Evolutionary conservation across 345 rosid species (phyloP), one percentile per base, ranked within the genome.

Genomic region (Eucalyptus sideroxylon): DNA sequence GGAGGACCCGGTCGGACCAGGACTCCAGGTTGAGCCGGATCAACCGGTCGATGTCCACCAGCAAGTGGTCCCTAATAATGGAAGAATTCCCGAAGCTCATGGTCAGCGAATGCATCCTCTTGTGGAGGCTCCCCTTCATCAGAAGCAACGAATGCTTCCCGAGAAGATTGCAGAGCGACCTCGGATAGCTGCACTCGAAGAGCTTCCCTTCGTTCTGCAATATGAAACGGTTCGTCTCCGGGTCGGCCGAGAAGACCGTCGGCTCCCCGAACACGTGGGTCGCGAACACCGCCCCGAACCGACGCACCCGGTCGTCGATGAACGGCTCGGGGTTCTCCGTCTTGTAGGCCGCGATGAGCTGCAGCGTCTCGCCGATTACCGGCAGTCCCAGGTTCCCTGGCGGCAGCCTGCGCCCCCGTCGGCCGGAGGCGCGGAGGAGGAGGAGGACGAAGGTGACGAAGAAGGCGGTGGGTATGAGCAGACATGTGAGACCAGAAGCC

Each of bases 271-370:
- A 97, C 19, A 98, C 87, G 89, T 98, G 99, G 16, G 99, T 97
- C 50, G 95, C 96, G 91, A 98, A 98, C 90, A 98, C 87, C 49
- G 98, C 72, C 7, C 99, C 99, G 92, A 93, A 96, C 92, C 95
- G 92, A 17, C 81, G 92, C 56, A 97, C 97, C 91, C 99, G 90
- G 90, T 96, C 97, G 82, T 98, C 99, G 19, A 98, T 96, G 92
- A 98, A 98, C 45, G 99, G 99, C 87, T 98, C 99, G 4, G 99
- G 99, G 88, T 97, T 95, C 90, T 98, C 99, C 1, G 98, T 98
- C 91, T 96, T 98, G 99, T 98, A 98, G 6, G 99, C 99, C 4
- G 95, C 90, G 50, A 98, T 97, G 37, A 98, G 94, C 88, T 96
- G 98, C 9, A 97, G 91, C 14, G 99, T 96, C 92, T 98, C 99